These are phyloP conservation scores for Hymenoscyphus infarciens DNA, from an alignment of 2,329 filamentous ascomycete species.

Conservation along the genomic window DNA sequence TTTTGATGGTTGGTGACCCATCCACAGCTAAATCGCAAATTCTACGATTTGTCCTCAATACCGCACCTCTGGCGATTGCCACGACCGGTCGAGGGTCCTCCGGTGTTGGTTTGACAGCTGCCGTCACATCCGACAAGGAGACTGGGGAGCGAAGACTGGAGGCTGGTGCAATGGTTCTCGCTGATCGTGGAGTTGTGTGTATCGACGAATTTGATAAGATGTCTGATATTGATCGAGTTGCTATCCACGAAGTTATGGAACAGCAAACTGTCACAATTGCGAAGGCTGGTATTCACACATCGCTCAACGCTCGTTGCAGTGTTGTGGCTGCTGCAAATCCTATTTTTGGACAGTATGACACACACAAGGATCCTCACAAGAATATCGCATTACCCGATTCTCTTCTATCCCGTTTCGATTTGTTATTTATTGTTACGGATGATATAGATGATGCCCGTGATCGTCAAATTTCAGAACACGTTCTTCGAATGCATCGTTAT, in stretches of 20 bases:
- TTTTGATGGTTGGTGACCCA: conserved; percentile 97
- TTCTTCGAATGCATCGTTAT: conserved; percentile 95
- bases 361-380: conserved; percentile 97
- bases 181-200: conserved; percentile 93
- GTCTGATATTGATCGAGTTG: conserved; percentile 96
- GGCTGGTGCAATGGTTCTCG: conserved; percentile 98
- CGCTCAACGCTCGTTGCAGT: conserved; percentile 92
- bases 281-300: conserved; percentile 97
- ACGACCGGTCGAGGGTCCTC: conserved; percentile 96
- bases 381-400: conserved; percentile 98
- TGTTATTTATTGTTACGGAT: conserved; percentile 95
- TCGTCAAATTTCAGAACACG: conserved; percentile 89
- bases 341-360: conserved; percentile 97
- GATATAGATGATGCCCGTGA: conserved; percentile 95
- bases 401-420: conserved; percentile 94
- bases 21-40: conserved; percentile 99
- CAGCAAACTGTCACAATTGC: conserved; percentile 99
- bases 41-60: conserved; percentile 94
- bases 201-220: conserved; percentile 99
- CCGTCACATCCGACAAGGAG: conserved; percentile 94
- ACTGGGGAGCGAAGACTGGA: conserved; percentile 92
- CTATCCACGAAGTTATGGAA: conserved; percentile 99
- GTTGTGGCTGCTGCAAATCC: conserved; percentile 96
- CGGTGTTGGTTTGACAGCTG: conserved; percentile 94
- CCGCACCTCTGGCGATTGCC: conserved; percentile 90